These are phyloP conservation scores for Pleurotus pulmonarius DNA, from an alignment of 768 basidiomycete species.

Conservation along the genomic window DNA sequence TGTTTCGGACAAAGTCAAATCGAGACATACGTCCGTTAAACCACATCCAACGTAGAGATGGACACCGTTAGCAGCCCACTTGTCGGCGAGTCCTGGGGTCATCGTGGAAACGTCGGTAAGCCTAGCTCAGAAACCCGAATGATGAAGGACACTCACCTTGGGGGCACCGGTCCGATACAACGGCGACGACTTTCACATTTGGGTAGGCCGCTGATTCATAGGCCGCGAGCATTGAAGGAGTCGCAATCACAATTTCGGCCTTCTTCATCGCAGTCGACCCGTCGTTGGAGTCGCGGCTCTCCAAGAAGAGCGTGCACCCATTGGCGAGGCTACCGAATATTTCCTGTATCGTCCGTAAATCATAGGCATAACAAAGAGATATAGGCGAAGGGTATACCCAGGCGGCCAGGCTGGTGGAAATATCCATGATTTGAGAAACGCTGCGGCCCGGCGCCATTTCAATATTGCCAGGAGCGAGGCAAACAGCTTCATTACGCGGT, in stretches of 20 bases:
- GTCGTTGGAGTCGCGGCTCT: slow-evolving; percentile 45
- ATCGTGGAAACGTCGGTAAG: slow-evolving; percentile 13
- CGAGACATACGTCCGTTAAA: slow-evolving; percentile 38
- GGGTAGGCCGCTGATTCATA: slow-evolving; percentile 52
- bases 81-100: slow-evolving; percentile 26
- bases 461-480: slow-evolving; percentile 44
- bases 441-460: slow-evolving; percentile 52
- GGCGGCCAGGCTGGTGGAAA: slow-evolving; percentile 65
- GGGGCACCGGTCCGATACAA: slow-evolving; percentile 55
- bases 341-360: slow-evolving; percentile 21
- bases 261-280: slow-evolving; percentile 45
- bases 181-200: slow-evolving; percentile 48
- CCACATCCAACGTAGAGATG: slow-evolving; percentile 52
- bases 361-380: not conserved
- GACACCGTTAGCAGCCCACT: slow-evolving; percentile 32
- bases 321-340: slow-evolving; percentile 48
- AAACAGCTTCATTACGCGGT: not conserved
- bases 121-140: too few relatives aligned
- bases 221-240: slow-evolving; percentile 44
- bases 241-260: slow-evolving; percentile 50
- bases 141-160: slow-evolving; percentile 29
- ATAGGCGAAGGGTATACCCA: slow-evolving; percentile 28
- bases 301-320: slow-evolving; percentile 48
- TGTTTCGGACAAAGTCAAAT: not conserved
- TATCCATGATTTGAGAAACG: slow-evolving; percentile 58